Evolutionary conservation across 345 rosid genomes (phyloP).

Genomic region (Xanthoceras sorbifolium): DNA sequence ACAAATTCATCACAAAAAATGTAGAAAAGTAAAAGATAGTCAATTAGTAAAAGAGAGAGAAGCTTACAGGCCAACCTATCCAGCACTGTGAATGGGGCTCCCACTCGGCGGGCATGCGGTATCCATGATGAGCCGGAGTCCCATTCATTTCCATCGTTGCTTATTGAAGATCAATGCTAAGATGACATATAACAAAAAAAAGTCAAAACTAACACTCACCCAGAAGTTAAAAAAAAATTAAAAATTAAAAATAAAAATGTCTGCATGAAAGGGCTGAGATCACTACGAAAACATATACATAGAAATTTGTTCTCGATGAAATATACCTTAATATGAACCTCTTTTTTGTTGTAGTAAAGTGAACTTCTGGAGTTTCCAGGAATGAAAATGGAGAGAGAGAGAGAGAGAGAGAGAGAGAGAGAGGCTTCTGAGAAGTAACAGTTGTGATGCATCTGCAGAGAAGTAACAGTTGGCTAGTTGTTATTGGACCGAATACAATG

Average conservation of each 20-base stretch:
- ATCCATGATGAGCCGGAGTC: slow-evolving; percentile 64
- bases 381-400: background rate
- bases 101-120: slow-evolving; percentile 96
- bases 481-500: background rate
- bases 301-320: background rate
- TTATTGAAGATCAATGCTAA: no score
- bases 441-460: no score
- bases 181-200: no score
- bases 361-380: background rate
- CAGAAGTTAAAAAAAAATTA: no score
- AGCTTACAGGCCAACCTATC: slow-evolving; percentile 97
- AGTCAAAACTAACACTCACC: no score
- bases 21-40: background rate
- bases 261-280: no score
- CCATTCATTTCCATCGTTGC: slow-evolving; percentile 42
- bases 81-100: slow-evolving; percentile 85
- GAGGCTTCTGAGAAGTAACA: background rate
- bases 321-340: slow-evolving; percentile 4
- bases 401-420: no score
- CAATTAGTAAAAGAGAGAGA: background rate
- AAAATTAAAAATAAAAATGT: no score
- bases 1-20: background rate
- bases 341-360: background rate
- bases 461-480: background rate
- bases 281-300: no score